These are phyloP conservation scores for Metschnikowia dekortorum DNA, from an alignment of 805 yeast genomes.

Conservation along the genomic window DNA sequence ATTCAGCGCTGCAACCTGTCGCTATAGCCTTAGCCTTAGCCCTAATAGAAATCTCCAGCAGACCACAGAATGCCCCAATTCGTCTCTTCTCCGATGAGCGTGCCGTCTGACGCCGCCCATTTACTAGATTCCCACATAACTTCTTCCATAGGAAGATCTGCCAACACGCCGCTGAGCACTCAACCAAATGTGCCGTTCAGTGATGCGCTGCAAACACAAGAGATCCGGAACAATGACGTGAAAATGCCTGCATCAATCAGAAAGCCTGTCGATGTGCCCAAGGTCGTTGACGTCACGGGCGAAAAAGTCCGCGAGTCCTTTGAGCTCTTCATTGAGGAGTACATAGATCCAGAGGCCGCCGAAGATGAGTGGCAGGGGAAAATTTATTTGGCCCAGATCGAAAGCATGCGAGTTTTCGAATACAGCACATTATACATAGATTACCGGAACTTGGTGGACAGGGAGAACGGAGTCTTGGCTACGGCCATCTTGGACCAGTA, in stretches of 20 bases:
- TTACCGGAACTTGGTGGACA: conserved; percentile 66
- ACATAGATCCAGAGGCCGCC: conserved; percentile 37
- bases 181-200: conserved; percentile 19
- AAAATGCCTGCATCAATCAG: conserved; percentile 27
- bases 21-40: neutral
- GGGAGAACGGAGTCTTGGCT: conserved; percentile 85
- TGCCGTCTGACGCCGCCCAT: conserved; percentile 42
- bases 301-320: conserved; percentile 91
- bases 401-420: conserved; percentile 74
- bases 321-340: conserved; percentile 76
- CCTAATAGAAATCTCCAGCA: neutral
- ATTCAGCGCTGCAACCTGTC: neutral
- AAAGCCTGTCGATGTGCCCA: conserved; percentile 49
- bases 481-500: conserved; percentile 87
- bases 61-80: conserved; percentile 32
- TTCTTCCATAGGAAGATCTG: conserved; percentile 37
- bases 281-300: conserved; percentile 86
- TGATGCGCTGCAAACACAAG: conserved; percentile 25
- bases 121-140: conserved; percentile 39
- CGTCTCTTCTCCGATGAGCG: conserved; percentile 41
- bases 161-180: conserved; percentile 27
- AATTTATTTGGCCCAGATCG: conserved; percentile 73
- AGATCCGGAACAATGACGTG: conserved; percentile 52
- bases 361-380: conserved; percentile 45
- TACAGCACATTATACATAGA: conserved; percentile 78